These are phyloP conservation scores for Byssoonygena ceratinophila DNA, from an alignment of 2,329 filamentous ascomycete species.

Conservation along the genomic window DNA sequence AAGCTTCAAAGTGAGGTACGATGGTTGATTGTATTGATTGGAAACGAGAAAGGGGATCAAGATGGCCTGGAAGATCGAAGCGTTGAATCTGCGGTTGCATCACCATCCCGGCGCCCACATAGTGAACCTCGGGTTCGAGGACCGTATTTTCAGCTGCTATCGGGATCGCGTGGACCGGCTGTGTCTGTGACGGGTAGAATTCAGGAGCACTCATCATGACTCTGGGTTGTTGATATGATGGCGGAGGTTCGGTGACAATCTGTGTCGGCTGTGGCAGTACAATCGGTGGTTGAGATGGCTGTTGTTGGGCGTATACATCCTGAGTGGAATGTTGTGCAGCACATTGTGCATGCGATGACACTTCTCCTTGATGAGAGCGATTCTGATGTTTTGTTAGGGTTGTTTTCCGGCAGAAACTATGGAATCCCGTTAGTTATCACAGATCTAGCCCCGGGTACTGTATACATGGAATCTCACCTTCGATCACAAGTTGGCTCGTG, in stretches of 20 bases:
- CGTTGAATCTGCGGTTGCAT: conserved; percentile 14
- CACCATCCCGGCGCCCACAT: conserved; percentile 12
- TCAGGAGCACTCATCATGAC: conserved; percentile 8
- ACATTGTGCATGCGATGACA: conserved; percentile 7
- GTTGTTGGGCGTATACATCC: conserved; percentile 13
- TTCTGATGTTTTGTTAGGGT: conserved; percentile 20
- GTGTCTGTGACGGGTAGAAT: conserved; percentile 14
- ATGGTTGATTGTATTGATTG: conserved; percentile 5
- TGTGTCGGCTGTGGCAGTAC: conserved; percentile 7
- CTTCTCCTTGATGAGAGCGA: conserved; percentile 18
- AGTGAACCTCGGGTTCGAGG: conserved; percentile 14
- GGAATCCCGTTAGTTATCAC: not conserved
- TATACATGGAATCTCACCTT: conserved; percentile 12
- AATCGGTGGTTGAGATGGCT: conserved; percentile 9
- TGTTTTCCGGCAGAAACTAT: conserved; percentile 20
- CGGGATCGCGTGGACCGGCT: conserved; percentile 14
- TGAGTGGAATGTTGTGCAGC: conserved; percentile 9
- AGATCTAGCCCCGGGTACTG: not conserved
- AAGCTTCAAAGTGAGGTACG: conserved; percentile 8
- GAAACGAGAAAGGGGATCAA: conserved; percentile 11
- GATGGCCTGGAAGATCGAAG: conserved; percentile 10
- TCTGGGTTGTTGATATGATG: conserved; percentile 5
- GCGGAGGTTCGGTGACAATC: not conserved
- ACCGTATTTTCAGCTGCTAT: conserved; percentile 7
- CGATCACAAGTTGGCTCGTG: conserved; percentile 18